Conservation (phyloP, 2,329 filamentous ascomycete genomes). For the Monosporascus sp. region DNA sequence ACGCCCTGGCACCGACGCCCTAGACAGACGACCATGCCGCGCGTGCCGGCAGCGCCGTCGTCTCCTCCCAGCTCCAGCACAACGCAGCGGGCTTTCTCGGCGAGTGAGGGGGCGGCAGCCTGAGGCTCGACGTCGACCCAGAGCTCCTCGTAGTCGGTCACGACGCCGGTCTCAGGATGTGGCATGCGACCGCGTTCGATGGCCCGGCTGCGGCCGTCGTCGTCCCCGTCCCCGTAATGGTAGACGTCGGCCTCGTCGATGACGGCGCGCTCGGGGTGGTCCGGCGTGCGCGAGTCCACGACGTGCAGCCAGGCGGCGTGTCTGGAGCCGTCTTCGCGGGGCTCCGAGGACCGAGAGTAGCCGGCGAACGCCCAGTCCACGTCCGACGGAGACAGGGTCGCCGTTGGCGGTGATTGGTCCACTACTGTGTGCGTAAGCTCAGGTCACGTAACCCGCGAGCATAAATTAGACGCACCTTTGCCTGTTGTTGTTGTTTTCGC, state of each 20-base stretch:
- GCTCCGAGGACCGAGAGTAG: slow-evolving; percentile 34
- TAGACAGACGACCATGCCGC: slow-evolving; percentile 49
- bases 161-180: slow-evolving; percentile 47
- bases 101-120: slow-evolving; percentile 16
- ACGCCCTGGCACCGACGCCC: slow-evolving; percentile 54
- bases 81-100: slow-evolving; percentile 20
- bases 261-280: slow-evolving; percentile 29
- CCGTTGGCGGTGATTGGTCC: not conserved
- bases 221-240: slow-evolving; percentile 25
- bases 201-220: slow-evolving; percentile 17
- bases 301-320: slow-evolving; percentile 52
- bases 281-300: slow-evolving; percentile 48
- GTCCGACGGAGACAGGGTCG: slow-evolving; percentile 13
- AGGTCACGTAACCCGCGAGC: not conserved
- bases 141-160: slow-evolving; percentile 60
- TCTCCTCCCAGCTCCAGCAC: slow-evolving; percentile 35
- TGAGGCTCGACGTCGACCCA: slow-evolving; percentile 48
- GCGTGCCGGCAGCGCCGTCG: slow-evolving; percentile 22
- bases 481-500: not conserved
- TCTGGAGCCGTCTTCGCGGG: slow-evolving; percentile 18
- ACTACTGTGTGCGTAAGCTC: not conserved
- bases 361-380: slow-evolving; percentile 66
- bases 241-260: slow-evolving; percentile 55
- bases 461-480: not conserved
- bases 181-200: slow-evolving; percentile 57